Conservation (phyloP, 1,284 basidiomycete species). For the Cerioporus squamosus region DNA sequence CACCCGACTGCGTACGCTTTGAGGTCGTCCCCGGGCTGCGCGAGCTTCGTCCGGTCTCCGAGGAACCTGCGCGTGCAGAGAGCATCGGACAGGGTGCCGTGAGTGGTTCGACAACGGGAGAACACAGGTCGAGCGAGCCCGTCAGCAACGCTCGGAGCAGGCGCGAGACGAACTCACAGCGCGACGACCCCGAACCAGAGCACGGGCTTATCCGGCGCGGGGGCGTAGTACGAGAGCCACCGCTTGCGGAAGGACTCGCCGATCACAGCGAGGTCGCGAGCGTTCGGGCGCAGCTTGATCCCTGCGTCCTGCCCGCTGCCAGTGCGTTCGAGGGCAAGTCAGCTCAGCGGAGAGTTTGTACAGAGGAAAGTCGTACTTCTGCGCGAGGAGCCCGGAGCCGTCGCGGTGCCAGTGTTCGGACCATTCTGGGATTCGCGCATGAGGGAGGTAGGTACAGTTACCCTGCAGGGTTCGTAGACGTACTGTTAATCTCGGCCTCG, state of each 20-base stretch:
- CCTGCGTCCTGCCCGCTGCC: conserved; percentile 48
- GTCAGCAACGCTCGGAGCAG: too few species aligned
- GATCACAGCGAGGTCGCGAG: conserved; percentile 47
- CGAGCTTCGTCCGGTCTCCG: conserved; percentile 29
- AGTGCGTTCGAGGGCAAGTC: neutral
- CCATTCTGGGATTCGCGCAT: conserved; percentile 35
- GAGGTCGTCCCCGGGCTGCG: conserved; percentile 12
- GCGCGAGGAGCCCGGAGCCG: conserved; percentile 52
- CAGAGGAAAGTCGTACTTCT: conserved; percentile 43
- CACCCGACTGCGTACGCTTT: conserved; percentile 40
- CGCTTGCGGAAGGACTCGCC: conserved; percentile 47
- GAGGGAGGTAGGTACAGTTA: neutral
- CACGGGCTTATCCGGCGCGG: conserved; percentile 53
- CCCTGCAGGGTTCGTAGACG: neutral
- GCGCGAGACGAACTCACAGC: conserved; percentile 39
- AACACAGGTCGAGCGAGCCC: too few species aligned
- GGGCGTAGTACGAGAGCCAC: conserved; percentile 48
- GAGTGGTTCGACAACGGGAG: too few species aligned
- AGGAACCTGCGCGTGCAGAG: conserved; percentile 25
- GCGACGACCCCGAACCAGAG: conserved; percentile 39
- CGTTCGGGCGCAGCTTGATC: conserved; percentile 51
- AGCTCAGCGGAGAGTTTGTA: neutral
- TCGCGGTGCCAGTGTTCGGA: conserved; percentile 45
- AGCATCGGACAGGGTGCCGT: too few species aligned
- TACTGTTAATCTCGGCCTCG: conserved; percentile 38